These are phyloP conservation scores for Barbarea vulgaris DNA, from an alignment of 345 rosid species.

Conservation along the genomic window DNA sequence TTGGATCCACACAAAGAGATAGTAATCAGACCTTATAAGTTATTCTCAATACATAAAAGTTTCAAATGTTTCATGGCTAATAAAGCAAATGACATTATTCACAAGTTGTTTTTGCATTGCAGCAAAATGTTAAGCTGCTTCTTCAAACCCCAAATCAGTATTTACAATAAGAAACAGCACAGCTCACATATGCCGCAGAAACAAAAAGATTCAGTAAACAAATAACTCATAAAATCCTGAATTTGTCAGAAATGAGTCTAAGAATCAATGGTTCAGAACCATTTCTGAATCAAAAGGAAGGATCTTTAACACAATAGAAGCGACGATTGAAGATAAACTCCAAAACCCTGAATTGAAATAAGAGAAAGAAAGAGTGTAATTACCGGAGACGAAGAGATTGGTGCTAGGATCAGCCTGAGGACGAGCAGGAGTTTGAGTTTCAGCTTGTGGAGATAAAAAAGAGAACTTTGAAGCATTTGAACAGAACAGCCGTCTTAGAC, in stretches of 20 bases:
- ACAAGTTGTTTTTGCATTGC: neutral
- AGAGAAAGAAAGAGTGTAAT: neutral
- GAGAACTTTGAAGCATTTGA: slow-evolving; percentile 50
- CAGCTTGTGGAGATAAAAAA: slow-evolving; percentile 42
- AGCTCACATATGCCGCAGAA: neutral
- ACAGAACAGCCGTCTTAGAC: slow-evolving; percentile 57
- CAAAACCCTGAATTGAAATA: neutral
- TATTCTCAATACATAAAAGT: neutral
- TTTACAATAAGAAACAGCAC: neutral
- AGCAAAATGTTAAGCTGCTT: neutral
- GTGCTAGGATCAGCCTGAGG: slow-evolving; percentile 76
- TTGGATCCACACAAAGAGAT: neutral
- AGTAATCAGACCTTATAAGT: neutral
- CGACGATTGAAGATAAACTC: neutral
- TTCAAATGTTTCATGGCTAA: neutral
- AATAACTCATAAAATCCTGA: neutral
- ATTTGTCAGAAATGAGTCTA: neutral
- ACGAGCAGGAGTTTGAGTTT: slow-evolving; percentile 46
- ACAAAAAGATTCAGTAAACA: neutral
- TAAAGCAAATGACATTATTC: neutral
- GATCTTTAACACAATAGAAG: neutral
- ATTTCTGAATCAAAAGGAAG: neutral
- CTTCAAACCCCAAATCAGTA: neutral
- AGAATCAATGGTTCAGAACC: neutral
- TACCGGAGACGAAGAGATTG: slow-evolving; percentile 78